Percentiles rank a stretch among this genome's conserved stretches.
These are phyloP conservation scores for Spathaspora sp. DNA, from an alignment of 805 yeast genomes.

Conservation along the genomic window DNA sequence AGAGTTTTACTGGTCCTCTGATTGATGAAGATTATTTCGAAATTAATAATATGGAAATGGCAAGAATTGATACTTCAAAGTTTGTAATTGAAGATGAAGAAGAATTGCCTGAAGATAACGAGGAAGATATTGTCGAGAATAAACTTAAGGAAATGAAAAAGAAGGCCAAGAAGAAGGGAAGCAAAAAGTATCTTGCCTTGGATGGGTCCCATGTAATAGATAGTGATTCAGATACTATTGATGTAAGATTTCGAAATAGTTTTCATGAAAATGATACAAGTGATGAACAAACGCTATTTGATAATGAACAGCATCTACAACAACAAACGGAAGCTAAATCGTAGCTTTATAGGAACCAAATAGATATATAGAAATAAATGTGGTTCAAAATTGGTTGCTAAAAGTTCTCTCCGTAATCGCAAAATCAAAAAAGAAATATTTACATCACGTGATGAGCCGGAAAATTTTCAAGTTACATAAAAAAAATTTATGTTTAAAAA, in stretches of 20 bases:
- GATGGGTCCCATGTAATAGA: neutral
- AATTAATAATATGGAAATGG: conserved; percentile 26
- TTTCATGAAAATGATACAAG: neutral
- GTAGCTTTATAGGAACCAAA: no score
- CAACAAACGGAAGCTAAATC: neutral
- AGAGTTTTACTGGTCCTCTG: conserved; percentile 62
- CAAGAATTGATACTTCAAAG: neutral
- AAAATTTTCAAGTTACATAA: neutral
- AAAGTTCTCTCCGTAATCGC: no score
- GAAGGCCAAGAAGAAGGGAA: neutral
- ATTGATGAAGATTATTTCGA: conserved; percentile 44
- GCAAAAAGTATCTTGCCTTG: neutral
- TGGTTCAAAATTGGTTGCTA: neutral
- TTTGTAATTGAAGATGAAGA: conserved; percentile 15
- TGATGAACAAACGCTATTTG: neutral
- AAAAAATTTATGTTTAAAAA: neutral
- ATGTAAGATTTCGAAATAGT: neutral
- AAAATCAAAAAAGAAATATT: no score
- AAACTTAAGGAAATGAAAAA: neutral
- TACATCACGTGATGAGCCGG: no score
- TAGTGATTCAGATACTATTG: neutral
- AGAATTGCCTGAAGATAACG: conserved; percentile 10
- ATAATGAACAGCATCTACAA: neutral
- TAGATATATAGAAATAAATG: neutral
- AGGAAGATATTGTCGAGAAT: conserved; percentile 3